phyloP scores from a whole-genome alignment of 148 eudicot genomes.

The Persicaria maculosa region DNA sequence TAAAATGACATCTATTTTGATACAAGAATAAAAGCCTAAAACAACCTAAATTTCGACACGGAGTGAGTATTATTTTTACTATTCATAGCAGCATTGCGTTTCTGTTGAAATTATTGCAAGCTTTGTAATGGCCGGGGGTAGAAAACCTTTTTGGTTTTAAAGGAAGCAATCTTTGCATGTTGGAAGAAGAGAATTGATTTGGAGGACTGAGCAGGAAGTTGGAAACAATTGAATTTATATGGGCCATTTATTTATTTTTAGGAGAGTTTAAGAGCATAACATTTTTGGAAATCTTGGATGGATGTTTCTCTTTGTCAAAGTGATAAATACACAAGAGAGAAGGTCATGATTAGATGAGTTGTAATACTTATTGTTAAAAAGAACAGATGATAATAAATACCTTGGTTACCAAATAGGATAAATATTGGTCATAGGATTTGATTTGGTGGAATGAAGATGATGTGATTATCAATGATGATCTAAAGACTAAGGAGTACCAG shows the following conservation, averaged over 20 bases:
- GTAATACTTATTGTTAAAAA: background rate
- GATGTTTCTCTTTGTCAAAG: background rate
- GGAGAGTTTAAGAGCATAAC: background rate
- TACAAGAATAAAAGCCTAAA: too few species aligned
- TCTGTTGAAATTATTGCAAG: background rate
- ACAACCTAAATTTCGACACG: too few species aligned
- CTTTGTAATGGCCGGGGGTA: background rate
- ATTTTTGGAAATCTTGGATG: background rate
- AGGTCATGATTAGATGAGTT: background rate
- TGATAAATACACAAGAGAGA: background rate
- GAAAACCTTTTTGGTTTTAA: background rate
- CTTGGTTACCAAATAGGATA: background rate
- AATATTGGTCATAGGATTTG: background rate
- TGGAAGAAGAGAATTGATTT: background rate
- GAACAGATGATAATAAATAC: background rate
- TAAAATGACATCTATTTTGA: too few species aligned
- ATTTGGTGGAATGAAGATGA: background rate
- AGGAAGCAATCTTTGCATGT: background rate
- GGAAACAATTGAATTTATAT: background rate
- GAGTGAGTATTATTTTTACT: background rate
- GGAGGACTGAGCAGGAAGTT: background rate
- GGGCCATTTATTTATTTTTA: background rate
- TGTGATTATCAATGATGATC: background rate
- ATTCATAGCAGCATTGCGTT: background rate
- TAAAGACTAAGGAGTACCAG: background rate